Evolutionary conservation across 768 basidiomycete genomes (phyloP), one percentile per base, ranked within the genome.

Genomic region (Podaxis carcinomalis): DNA sequence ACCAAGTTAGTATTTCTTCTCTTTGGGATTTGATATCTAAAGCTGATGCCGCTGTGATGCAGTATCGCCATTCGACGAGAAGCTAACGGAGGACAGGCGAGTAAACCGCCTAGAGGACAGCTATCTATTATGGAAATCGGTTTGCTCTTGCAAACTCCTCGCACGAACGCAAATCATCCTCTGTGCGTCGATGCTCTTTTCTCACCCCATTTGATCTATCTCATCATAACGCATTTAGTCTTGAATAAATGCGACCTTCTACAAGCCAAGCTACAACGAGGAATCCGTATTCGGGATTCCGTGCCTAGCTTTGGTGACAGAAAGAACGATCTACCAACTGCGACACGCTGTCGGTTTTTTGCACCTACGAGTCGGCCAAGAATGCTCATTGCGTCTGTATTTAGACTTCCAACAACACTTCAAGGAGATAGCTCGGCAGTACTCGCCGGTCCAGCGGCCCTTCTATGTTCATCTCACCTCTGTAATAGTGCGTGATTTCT

Each of bases 31-130:
- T 13, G 9, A 50, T 52, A 9, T 28, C 2, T 19, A 44, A n/a
- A 21, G 19, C 60, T 62, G 39, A 59, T 63, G 6, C 16, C 25
- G 5, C 51, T 40, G 52, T 46, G 56, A 39, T 51, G 77, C 80
- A 64, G 87, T 93, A 66, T 91, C 88, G 27, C 88, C 89, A 57
- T 94, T 93, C 69, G 88, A 93, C 66, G 91, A 93, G 70, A 82
- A 79, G 54, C 77, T 93, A 0, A 84, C 85, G 4, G 92, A 92
- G 71, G 83, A 92, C 66, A 78, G 77, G 3, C 74, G 74, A 0
- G 81, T 91, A 46, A 93, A 92, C 70, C 82, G 90, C 25, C 70
- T 93, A 16, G 87, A 92, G 73, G 90, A 92, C 68, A 89, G 87
- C 65, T 82, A 86, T 65, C 79, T 86, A 14, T 80, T 93, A 4